Conservation (phyloP, 768 basidiomycete species). For the Boletales sp. region DNA sequence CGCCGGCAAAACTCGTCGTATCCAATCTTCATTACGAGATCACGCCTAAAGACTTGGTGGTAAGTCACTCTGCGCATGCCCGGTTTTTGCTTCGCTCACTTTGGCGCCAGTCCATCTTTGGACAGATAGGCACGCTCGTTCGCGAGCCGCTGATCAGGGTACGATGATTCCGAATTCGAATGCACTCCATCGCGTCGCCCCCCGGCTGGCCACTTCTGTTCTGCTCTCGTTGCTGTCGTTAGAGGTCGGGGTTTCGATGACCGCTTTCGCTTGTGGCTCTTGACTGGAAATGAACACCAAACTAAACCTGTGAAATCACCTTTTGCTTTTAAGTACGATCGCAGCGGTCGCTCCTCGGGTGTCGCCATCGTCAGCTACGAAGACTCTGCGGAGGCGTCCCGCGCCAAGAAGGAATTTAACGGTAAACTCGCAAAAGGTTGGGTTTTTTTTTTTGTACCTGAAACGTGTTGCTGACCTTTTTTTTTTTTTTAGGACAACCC, state of each 20-base stretch:
- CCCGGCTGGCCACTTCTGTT: slow-evolving; percentile 32
- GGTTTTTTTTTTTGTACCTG: neutral
- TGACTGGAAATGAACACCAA: slow-evolving; percentile 38
- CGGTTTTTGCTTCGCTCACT: slow-evolving; percentile 3
- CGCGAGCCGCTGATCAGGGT: slow-evolving; percentile 94
- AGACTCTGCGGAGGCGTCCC: slow-evolving; percentile 71
- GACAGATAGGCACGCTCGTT: slow-evolving; percentile 87
- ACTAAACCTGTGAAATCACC: slow-evolving; percentile 56
- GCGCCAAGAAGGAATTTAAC: slow-evolving; percentile 80
- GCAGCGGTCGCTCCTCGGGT: slow-evolving; percentile 89
- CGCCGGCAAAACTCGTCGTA: slow-evolving; percentile 59
- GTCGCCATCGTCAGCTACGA: slow-evolving; percentile 78
- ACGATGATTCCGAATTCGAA: slow-evolving; percentile 57
- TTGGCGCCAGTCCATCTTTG: slow-evolving; percentile 74
- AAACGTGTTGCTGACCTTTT: neutral
- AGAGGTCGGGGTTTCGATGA: slow-evolving; percentile 30
- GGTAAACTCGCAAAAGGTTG: slow-evolving; percentile 87
- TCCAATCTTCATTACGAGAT: slow-evolving; percentile 92
- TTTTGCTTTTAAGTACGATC: slow-evolving; percentile 79
- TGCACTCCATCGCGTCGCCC: slow-evolving; percentile 29
- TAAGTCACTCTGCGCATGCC: slow-evolving; percentile 37
- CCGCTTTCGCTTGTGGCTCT: slow-evolving; percentile 42
- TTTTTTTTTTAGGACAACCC: slow-evolving; percentile 59
- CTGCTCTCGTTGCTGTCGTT: slow-evolving; percentile 28
- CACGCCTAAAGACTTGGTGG: slow-evolving; percentile 82